These are phyloP conservation scores for Mollisiaceae sp. DNA, from an alignment of 2,329 filamentous ascomycete genomes.

Conservation along the genomic window DNA sequence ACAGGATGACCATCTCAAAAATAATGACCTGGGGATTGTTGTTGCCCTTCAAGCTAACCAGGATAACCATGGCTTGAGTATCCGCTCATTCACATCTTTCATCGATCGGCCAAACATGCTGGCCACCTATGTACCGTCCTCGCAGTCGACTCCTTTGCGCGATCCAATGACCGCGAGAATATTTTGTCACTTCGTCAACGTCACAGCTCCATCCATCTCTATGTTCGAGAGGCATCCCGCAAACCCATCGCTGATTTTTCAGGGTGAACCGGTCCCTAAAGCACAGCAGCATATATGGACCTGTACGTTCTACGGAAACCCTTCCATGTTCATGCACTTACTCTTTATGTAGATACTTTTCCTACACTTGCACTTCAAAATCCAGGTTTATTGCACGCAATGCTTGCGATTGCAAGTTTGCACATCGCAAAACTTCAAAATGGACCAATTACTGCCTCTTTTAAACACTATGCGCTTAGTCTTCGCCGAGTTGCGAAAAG, in stretches of 20 bases:
- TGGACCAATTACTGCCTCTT: conserved; percentile 75
- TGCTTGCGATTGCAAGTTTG: conserved; percentile 83
- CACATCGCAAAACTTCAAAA: conserved; percentile 85
- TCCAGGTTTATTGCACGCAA: conserved; percentile 87
- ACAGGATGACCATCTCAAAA: conserved; percentile 44
- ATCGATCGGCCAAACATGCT: conserved; percentile 54
- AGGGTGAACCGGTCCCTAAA: conserved; percentile 63
- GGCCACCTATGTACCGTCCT: conserved; percentile 69
- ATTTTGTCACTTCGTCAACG: conserved; percentile 90
- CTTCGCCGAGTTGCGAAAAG: conserved; percentile 78
- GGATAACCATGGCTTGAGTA: conserved; percentile 41
- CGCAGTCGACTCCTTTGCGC: conserved; percentile 73
- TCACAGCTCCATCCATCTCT: conserved; percentile 85
- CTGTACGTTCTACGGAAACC: conserved; percentile 49
- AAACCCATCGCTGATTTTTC: conserved; percentile 71
- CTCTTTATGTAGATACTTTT: conserved; percentile 66
- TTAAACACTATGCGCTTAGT: conserved; percentile 91
- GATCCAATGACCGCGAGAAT: conserved; percentile 81
- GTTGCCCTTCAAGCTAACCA: conserved; percentile 40
- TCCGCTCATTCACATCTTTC: conserved; percentile 54
- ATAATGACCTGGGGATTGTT: conserved; percentile 39
- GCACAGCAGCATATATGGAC: conserved; percentile 70
- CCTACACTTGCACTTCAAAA: conserved; percentile 83
- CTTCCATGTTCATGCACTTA: conserved; percentile 13
- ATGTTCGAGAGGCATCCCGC: conserved; percentile 84